Evolutionary conservation across 2,329 filamentous ascomycete genomes (phyloP).

Genomic region (Clathrospora elynae): DNA sequence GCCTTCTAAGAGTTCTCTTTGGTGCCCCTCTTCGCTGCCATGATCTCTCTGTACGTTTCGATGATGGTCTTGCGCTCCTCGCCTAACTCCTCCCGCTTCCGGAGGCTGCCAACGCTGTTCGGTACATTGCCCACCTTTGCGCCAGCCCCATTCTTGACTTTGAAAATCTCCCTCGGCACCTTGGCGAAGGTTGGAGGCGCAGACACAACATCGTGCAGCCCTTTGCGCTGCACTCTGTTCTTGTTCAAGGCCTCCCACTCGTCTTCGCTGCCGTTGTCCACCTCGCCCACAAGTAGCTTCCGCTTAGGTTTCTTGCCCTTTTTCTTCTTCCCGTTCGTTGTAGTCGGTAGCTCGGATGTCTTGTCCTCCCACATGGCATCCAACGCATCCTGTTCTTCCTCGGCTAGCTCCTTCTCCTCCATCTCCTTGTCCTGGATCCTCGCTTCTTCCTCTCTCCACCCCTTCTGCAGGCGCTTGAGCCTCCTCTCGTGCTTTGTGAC

Average conservation of each 20-base stretch:
- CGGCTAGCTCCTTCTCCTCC: slow-evolving; percentile 73
- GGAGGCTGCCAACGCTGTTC: slow-evolving; percentile 70
- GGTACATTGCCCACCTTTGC: slow-evolving; percentile 73
- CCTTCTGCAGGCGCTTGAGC: slow-evolving; percentile 65
- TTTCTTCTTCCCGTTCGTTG: slow-evolving; percentile 54
- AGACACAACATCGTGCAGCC: slow-evolving; percentile 65
- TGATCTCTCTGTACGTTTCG: slow-evolving; percentile 72
- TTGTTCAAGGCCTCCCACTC: slow-evolving; percentile 76
- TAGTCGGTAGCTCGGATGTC: slow-evolving; percentile 65
- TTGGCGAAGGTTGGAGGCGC: slow-evolving; percentile 77
- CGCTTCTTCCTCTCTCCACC: slow-evolving; percentile 62
- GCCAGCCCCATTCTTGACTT: slow-evolving; percentile 66
- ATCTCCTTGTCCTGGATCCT: slow-evolving; percentile 73
- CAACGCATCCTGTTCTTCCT: slow-evolving; percentile 63
- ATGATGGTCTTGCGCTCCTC: slow-evolving; percentile 72
- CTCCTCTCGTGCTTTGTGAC: slow-evolving; percentile 81
- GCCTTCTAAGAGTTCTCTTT: no score
- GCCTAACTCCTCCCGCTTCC: slow-evolving; percentile 74
- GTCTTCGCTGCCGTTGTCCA: slow-evolving; percentile 66
- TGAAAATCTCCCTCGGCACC: slow-evolving; percentile 66
- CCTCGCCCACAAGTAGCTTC: slow-evolving; percentile 56
- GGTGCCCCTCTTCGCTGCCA: slow-evolving; percentile 52
- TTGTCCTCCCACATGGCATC: slow-evolving; percentile 69
- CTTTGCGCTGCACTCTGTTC: slow-evolving; percentile 60
- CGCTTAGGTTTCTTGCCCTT: slow-evolving; percentile 57